These are phyloP conservation scores for Gossypium rotundifolium DNA, from an alignment of 345 rosid genomes.

Conservation along the genomic window DNA sequence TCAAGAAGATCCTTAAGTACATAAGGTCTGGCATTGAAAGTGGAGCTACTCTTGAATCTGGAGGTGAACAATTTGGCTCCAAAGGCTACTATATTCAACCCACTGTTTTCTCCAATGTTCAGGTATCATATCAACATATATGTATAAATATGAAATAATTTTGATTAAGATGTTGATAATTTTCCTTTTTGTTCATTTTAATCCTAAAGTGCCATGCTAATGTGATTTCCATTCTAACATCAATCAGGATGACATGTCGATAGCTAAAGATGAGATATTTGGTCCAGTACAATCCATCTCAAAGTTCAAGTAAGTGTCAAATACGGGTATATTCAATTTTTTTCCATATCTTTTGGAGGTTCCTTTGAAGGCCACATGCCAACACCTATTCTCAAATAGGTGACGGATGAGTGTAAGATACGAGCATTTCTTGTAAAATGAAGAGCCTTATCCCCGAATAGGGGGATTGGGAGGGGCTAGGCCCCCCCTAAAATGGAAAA, in stretches of 20 bases:
- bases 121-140: constrained; percentile 36
- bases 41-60: constrained; percentile 90
- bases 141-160: not conserved
- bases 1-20: constrained; percentile 59
- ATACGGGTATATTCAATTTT: not conserved
- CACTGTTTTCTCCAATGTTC: constrained; percentile 90
- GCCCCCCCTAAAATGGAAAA: too few species aligned
- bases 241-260: constrained; percentile 79
- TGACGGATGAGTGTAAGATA: too few species aligned
- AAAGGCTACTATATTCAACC: constrained; percentile 84
- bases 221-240: not conserved
- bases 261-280: constrained; percentile 85
- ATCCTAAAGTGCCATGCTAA: not conserved
- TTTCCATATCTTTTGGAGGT: not conserved
- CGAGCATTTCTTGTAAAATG: too few species aligned
- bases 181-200: not conserved
- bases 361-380: not conserved
- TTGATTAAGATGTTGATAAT: not conserved
- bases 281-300: constrained; percentile 91
- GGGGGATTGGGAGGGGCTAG: too few species aligned
- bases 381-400: too few species aligned
- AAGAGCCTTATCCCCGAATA: too few species aligned
- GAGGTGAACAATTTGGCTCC: constrained; percentile 69
- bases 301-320: constrained; percentile 65
- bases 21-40: constrained; percentile 63